Evolutionary conservation across 2,329 filamentous ascomycete genomes (phyloP).

Genomic region (Colletotrichum sp.): DNA sequence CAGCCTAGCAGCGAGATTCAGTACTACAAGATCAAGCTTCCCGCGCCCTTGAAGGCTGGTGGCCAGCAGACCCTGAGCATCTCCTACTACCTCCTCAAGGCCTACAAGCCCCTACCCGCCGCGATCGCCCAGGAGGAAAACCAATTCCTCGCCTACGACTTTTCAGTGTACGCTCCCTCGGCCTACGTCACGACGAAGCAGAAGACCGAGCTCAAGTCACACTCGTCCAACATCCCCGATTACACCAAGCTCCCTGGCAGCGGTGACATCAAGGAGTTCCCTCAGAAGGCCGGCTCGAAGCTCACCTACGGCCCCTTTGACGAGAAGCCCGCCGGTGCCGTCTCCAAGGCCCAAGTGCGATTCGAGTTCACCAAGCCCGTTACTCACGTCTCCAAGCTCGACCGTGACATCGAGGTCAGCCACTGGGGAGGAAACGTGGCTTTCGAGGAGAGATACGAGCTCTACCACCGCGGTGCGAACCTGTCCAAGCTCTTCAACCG

Average conservation of each 20-base stretch:
- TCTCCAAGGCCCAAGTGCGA: slow-evolving; percentile 76
- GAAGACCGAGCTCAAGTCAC: slow-evolving; percentile 95
- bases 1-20: slow-evolving; percentile 64
- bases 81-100: slow-evolving; percentile 79
- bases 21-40: slow-evolving; percentile 85
- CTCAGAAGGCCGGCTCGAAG: slow-evolving; percentile 83
- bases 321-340: slow-evolving; percentile 78
- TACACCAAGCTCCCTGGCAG: slow-evolving; percentile 75
- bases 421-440: slow-evolving; percentile 98
- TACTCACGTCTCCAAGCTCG: slow-evolving; percentile 76
- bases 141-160: slow-evolving; percentile 86
- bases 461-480: slow-evolving; percentile 86
- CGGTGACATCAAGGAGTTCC: slow-evolving; percentile 64
- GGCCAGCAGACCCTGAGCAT: slow-evolving; percentile 87
- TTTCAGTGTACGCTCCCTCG: slow-evolving; percentile 84
- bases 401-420: slow-evolving; percentile 93
- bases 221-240: slow-evolving; percentile 78
- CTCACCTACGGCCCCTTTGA: slow-evolving; percentile 91
- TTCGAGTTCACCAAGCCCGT: slow-evolving; percentile 97
- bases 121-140: slow-evolving; percentile 82
- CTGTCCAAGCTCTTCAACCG: slow-evolving; percentile 76
- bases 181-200: slow-evolving; percentile 89
- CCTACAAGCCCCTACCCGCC: slow-evolving; percentile 81
- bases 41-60: slow-evolving; percentile 75
- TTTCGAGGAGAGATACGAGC: slow-evolving; percentile 90